These are phyloP conservation scores for Taiozyma sp. DNA, from an alignment of 1,139 yeast species.

Conservation along the genomic window DNA sequence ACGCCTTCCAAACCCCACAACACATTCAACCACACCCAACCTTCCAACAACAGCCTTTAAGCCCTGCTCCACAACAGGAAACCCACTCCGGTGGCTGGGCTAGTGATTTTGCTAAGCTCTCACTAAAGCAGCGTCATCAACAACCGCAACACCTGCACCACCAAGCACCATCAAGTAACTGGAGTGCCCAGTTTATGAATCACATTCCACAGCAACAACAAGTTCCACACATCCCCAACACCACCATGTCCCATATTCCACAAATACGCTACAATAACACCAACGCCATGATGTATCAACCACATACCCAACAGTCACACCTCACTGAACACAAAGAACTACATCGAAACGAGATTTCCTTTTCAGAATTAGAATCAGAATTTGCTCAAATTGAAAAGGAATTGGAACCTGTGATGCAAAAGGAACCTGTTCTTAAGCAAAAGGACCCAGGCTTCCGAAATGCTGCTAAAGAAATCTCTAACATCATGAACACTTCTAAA, in stretches of 20 bases:
- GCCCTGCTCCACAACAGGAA: neutral
- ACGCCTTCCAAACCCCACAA: slow-evolving; percentile 6
- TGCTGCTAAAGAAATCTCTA: slow-evolving; percentile 24
- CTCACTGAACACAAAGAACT: slow-evolving; percentile 21
- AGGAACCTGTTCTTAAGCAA: slow-evolving; percentile 3
- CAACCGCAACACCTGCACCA: slow-evolving; percentile 5
- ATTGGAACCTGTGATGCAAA: slow-evolving; percentile 7
- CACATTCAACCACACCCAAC: slow-evolving; percentile 3
- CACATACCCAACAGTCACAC: slow-evolving; percentile 7
- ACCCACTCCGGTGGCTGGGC: slow-evolving; percentile 13
- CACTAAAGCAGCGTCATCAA: slow-evolving; percentile 1
- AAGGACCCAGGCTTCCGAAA: slow-evolving; percentile 14
- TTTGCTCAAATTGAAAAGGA: slow-evolving; percentile 10
- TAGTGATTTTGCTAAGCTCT: slow-evolving; percentile 11
- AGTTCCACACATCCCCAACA: slow-evolving; percentile 1
- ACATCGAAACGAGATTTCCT: slow-evolving; percentile 10
- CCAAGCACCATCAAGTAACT: slow-evolving; percentile 4
- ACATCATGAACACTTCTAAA: slow-evolving; percentile 19
- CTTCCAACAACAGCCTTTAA: slow-evolving; percentile 4
- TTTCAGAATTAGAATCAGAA: slow-evolving; percentile 6
- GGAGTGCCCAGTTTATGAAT: slow-evolving; percentile 18
- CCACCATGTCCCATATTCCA: neutral
- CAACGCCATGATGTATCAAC: neutral
- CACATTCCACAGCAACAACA: slow-evolving; percentile 5
- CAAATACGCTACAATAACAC: slow-evolving; percentile 3